A percentile compares a stretch with the other conserved stretches of the same genome.
phyloP scores from a whole-genome alignment of 2,329 filamentous ascomycete genomes.

The Colletotrichum sp. region DNA sequence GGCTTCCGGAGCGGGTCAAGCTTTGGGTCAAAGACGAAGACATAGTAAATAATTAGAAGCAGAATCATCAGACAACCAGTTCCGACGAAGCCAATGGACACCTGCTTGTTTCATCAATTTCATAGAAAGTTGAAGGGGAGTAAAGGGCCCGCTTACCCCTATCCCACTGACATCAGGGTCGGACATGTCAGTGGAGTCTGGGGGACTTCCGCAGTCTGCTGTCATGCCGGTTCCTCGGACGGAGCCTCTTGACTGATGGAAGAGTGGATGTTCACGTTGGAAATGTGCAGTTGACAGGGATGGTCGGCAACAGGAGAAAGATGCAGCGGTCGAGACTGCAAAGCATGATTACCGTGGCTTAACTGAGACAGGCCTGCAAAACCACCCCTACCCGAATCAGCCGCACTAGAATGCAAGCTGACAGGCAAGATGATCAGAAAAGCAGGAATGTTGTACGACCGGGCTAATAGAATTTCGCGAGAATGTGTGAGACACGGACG shows the following conservation, averaged over 20 bases:
- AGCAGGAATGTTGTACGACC: no score
- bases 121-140: rapidly evolving
- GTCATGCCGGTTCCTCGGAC: rapidly evolving
- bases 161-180: not conserved
- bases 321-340: no score
- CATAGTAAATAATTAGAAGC: rapidly evolving
- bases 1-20: not conserved
- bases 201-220: rapidly evolving
- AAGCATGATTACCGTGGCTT: no score
- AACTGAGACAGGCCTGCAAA: no score
- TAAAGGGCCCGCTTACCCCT: not conserved
- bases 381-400: no score
- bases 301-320: no score
- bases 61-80: not conserved
- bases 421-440: no score
- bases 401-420: no score
- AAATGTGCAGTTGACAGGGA: no score
- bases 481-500: no score
- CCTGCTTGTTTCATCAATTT: rapidly evolving
- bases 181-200: not conserved
- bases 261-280: no score
- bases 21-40: rapidly evolving
- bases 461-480: no score
- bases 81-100: not conserved
- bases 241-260: not conserved